Evolutionary conservation across 1,284 basidiomycete species (phyloP), one percentile per base, ranked within the genome.

Genomic region (Megacollybia platyphylla): DNA sequence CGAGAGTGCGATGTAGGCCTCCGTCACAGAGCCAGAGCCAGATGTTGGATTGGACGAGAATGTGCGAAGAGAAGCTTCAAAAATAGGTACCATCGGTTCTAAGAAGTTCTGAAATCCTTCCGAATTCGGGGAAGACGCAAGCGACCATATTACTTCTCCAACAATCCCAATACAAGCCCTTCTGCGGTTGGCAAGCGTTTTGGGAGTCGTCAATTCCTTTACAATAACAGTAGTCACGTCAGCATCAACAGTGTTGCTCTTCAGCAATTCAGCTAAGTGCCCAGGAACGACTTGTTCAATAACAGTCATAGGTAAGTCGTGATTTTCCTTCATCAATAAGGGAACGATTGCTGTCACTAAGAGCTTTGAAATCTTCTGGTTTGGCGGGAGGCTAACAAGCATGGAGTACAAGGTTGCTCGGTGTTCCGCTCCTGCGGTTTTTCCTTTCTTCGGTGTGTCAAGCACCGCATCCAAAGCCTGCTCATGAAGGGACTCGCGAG

Each of bases 361-460:
- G 0, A 63, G 54, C 2, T 57, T 43, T 1, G 87, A 88, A 1
- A 75, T 64, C 0, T 54, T 52, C 2, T 62, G 49, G 2, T 75
- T 71, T 1, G 80, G 68, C 1, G 65, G 60, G 3, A 93, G 49
- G 29, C 56, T 60, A 2, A 68, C 60, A 2, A 90, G 67, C 76
- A 96, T 88, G 6, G 73, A 71, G 60, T 87, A 91, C 7, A 97
- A 64, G 0, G 81, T 68, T 5, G 79, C 60, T n/a, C 91, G 80
- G 56, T 97, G 89, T 47, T 93, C 91, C 2, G 86, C 73, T 2
- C 87, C 87, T 0, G 80, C 65, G 0, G 88, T 87, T 65, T 94
- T 97, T 27, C 88, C 84, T 0, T 78, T 61, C 54, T 85, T 82
- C 4, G 88, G 84, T 0, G 89, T 68, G 10, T 65, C 63, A 9